These are phyloP conservation scores for Colletotrichum musae DNA, from an alignment of 2,329 filamentous ascomycete species.

Conservation along the genomic window DNA sequence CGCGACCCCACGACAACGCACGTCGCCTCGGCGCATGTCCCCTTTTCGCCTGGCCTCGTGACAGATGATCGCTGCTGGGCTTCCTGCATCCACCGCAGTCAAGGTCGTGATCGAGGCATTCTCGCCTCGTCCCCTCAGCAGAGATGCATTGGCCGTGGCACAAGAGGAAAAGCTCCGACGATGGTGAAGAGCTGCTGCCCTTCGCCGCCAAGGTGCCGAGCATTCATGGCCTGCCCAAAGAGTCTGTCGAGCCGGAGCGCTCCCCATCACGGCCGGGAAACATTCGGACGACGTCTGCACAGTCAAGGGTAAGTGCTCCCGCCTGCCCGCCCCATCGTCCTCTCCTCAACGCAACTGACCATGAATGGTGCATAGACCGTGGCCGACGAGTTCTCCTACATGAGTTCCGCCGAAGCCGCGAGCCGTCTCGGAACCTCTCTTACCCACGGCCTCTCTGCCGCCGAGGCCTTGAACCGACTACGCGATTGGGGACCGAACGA, in stretches of 20 bases:
- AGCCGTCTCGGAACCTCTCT: conserved; percentile 86
- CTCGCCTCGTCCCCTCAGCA: conserved; percentile 31
- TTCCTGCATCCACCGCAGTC: conserved; percentile 14
- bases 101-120: conserved; percentile 38
- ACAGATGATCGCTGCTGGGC: conserved; percentile 37
- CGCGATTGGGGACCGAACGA: conserved; percentile 91
- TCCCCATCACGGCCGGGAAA: conserved; percentile 55
- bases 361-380: conserved; percentile 56
- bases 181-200: conserved; percentile 52
- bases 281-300: conserved; percentile 66
- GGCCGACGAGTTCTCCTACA: conserved; percentile 74
- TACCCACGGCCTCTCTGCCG: conserved; percentile 82
- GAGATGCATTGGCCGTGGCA: conserved; percentile 56
- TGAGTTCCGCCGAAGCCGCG: conserved; percentile 85
- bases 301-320: conserved; percentile 64
- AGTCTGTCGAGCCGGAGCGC: conserved; percentile 48
- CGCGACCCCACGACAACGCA: conserved; percentile 27
- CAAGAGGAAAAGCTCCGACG: conserved; percentile 51
- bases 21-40: conserved; percentile 36
- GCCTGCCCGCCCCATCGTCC: conserved; percentile 5
- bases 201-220: conserved; percentile 49
- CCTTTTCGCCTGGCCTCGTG: conserved; percentile 31
- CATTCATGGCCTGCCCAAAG: conserved; percentile 48
- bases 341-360: not conserved
- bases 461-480: conserved; percentile 85